A percentile compares a stretch with the other conserved stretches of the same genome.
These are phyloP conservation scores for Isatis lusitanica DNA, from an alignment of 441 rosid genomes.

Conservation along the genomic window DNA sequence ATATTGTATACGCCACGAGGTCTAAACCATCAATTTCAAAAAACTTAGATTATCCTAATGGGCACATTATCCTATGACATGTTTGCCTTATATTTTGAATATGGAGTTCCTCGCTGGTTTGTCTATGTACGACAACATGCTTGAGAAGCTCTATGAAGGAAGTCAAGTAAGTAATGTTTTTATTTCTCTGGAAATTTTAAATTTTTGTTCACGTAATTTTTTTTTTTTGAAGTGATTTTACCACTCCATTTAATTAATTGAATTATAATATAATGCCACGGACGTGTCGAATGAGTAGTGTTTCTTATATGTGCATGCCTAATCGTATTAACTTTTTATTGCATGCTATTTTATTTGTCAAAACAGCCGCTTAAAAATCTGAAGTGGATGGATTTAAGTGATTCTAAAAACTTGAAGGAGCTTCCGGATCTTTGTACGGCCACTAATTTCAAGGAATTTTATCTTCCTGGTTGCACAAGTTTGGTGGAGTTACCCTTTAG, in stretches of 20 bases:
- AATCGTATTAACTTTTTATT: not conserved
- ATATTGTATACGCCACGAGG: not conserved
- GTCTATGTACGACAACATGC: not conserved
- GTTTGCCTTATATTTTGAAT: not conserved
- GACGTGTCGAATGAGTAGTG: too few species aligned
- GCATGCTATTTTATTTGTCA: not conserved
- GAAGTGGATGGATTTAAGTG: slow-evolving; percentile 28
- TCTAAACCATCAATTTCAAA: not conserved
- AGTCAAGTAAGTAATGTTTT: not conserved
- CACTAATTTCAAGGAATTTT: not conserved
- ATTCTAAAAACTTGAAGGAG: not conserved
- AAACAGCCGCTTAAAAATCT: not conserved
- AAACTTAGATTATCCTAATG: not conserved
- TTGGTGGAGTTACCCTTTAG: too few species aligned
- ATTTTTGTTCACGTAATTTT: not conserved
- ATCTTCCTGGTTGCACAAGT: too few species aligned
- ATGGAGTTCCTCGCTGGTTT: not conserved
- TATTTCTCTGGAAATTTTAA: not conserved
- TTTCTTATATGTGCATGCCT: too few species aligned
- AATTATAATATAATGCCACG: too few species aligned
- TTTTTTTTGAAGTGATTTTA: not conserved
- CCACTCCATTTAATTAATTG: not conserved
- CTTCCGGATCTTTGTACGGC: slow-evolving; percentile 34
- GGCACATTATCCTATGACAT: not conserved
- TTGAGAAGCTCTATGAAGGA: not conserved